These are phyloP conservation scores for Colletotrichum karsti DNA, from an alignment of 2,329 filamentous ascomycete genomes.

Conservation along the genomic window DNA sequence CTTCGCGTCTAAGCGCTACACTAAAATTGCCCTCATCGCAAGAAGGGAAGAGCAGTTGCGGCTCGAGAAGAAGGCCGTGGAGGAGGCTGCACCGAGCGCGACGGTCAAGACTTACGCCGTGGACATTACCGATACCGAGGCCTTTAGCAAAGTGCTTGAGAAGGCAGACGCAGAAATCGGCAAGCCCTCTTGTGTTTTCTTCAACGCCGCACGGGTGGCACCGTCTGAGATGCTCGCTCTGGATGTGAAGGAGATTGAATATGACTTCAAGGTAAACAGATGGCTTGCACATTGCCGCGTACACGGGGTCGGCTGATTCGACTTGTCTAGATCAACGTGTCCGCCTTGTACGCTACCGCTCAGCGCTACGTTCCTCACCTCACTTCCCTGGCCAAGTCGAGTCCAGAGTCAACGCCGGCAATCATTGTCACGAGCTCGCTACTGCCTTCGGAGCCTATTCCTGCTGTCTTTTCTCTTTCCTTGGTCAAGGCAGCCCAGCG, in stretches of 20 bases:
- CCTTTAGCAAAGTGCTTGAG: conserved; percentile 46
- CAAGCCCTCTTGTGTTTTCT: conserved; percentile 57
- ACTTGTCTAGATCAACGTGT: conserved; percentile 48
- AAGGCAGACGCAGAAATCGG: conserved; percentile 50
- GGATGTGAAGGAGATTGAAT: conserved; percentile 51
- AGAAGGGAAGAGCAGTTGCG: conserved; percentile 50
- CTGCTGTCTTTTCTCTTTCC: conserved; percentile 56
- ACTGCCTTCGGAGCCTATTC: conserved; percentile 55
- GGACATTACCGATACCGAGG: conserved; percentile 50
- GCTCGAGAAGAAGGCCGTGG: conserved; percentile 41
- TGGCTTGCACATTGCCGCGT: neutral
- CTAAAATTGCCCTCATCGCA: conserved; percentile 56
- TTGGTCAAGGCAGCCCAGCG: conserved; percentile 60
- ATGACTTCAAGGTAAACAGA: conserved; percentile 55
- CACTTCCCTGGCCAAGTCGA: conserved; percentile 39
- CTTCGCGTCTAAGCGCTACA: conserved; percentile 2
- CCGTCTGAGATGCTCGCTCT: conserved; percentile 50
- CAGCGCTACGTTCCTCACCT: conserved; percentile 55
- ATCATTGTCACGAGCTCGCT: conserved; percentile 58
- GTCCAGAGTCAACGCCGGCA: conserved; percentile 45
- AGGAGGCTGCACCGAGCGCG: conserved; percentile 37
- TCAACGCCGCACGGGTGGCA: conserved; percentile 59
- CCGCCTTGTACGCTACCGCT: conserved; percentile 55
- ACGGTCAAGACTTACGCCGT: conserved; percentile 51
- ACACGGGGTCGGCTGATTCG: neutral